A percentile compares a stretch with the other conserved stretches of the same genome.
phyloP scores from a whole-genome alignment of 306 rosid species.

The Sesbania bispinosa region DNA sequence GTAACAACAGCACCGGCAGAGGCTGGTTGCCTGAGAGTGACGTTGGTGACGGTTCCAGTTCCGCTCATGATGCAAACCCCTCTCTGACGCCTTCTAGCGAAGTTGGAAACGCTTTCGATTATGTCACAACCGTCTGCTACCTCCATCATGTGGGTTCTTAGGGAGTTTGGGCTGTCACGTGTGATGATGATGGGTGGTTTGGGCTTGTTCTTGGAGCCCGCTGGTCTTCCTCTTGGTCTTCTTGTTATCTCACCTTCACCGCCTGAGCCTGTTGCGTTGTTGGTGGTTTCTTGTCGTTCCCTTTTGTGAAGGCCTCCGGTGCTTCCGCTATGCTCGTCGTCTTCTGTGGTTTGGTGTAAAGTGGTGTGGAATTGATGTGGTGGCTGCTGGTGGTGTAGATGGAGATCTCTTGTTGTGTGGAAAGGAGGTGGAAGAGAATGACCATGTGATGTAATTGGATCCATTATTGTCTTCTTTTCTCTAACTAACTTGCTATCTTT shows the following conservation, averaged over 20 bases:
- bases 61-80: conserved; percentile 97
- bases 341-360: conserved; percentile 59
- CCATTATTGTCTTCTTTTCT: no score
- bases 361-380: conserved; percentile 42
- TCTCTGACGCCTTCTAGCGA: conserved; percentile 82
- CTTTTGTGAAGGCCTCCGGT: conserved; percentile 59
- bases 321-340: conserved; percentile 75
- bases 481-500: no score
- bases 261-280: no score
- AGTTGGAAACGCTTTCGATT: conserved; percentile 73
- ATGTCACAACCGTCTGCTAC: conserved; percentile 87
- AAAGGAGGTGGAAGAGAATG: conserved; percentile 94
- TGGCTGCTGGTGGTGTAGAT: conserved; percentile 72
- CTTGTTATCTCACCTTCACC: conserved; percentile 56
- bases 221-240: conserved; percentile 80
- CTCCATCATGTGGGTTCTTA: conserved; percentile 90
- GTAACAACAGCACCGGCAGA: conserved; percentile 78
- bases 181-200: conserved; percentile 96
- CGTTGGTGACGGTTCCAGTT: conserved; percentile 85
- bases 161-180: conserved; percentile 92
- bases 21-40: conserved; percentile 82
- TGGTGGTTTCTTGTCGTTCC: conserved; percentile 48
- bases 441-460: conserved; percentile 51
- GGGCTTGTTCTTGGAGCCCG: conserved; percentile 97
- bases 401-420: conserved; percentile 68